phyloP scores from a whole-genome alignment of 441 rosid species.

The Flueggea neowawraea region DNA sequence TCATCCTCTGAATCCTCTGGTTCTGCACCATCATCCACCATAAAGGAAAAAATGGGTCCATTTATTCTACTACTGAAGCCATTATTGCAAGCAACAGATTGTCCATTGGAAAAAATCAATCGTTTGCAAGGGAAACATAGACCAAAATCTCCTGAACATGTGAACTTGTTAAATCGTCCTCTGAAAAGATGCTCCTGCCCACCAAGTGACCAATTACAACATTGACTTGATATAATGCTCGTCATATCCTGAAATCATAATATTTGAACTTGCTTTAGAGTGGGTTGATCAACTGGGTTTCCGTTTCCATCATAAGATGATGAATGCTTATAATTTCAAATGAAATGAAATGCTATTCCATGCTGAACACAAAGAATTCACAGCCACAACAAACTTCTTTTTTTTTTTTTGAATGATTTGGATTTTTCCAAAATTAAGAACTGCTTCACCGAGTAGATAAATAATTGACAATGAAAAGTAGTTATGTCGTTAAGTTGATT shows the following conservation, averaged over 20 bases:
- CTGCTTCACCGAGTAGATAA: no score
- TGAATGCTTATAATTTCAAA: no score
- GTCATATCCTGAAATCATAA: constrained; percentile 38
- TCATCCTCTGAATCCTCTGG: constrained; percentile 42
- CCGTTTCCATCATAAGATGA: no score
- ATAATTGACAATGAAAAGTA: no score
- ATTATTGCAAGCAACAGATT: constrained; percentile 17
- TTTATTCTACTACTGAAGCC: constrained; percentile 24
- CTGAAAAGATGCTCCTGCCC: constrained; percentile 28
- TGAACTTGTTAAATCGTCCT: constrained; percentile 35
- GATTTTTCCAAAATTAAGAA: no score
- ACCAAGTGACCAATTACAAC: constrained; percentile 44
- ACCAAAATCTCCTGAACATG: constrained; percentile 28
- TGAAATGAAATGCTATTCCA: no score
- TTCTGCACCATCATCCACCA: constrained; percentile 44
- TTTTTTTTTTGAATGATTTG: no score
- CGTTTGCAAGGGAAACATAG: constrained; percentile 31
- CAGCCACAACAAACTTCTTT: no score
- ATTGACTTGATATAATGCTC: constrained; percentile 53
- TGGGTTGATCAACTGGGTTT: no score
- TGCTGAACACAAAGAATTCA: no score
- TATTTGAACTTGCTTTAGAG: no score
- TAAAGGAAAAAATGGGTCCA: constrained; percentile 38
- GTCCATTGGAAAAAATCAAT: constrained; percentile 25
- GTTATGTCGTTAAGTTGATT: no score